A percentile compares a stretch with the other conserved stretches of the same genome.
phyloP scores from a whole-genome alignment of 108 stramenopile species.

The Cafeteria roenbergensis region DNA sequence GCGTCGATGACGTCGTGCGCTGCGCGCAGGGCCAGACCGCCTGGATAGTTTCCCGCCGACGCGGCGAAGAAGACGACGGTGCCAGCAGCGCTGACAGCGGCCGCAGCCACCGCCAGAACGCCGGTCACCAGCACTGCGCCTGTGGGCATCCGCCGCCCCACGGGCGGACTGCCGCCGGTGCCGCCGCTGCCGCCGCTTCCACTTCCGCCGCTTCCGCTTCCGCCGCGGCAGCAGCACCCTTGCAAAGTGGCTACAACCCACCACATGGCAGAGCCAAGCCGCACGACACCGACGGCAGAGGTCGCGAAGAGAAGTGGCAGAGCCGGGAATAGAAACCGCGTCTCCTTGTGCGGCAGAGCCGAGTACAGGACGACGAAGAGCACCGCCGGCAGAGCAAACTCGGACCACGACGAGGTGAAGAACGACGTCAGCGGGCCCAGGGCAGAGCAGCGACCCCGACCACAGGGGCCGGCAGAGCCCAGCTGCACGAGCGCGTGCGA shows the following conservation, averaged over 20 bases:
- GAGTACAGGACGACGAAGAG: constrained; percentile 67
- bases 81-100: not conserved
- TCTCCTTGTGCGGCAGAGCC: constrained; percentile 80
- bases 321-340: constrained; percentile 77
- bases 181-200: not conserved
- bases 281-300: constrained; percentile 58
- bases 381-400: constrained; percentile 13
- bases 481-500: constrained; percentile 24
- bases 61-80: not conserved
- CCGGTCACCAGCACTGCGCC: not conserved
- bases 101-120: not conserved
- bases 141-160: not conserved
- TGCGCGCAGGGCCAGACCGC: constrained; percentile 3
- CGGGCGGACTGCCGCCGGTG: not conserved
- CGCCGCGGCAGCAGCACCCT: not conserved
- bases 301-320: constrained; percentile 65
- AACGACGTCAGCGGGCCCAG: too few relatives aligned
- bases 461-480: too few relatives aligned
- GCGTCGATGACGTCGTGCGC: not conserved
- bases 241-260: not conserved
- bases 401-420: not conserved
- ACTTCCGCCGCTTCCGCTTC: not conserved
- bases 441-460: too few relatives aligned
- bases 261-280: constrained; percentile 16
- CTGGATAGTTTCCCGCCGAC: constrained; percentile 13